A percentile compares a stretch with the other conserved stretches of the same genome.
Evolutionary conservation across 192 early-diverging fungal species (phyloP).

Genomic region (Lobosporangium transversale): DNA sequence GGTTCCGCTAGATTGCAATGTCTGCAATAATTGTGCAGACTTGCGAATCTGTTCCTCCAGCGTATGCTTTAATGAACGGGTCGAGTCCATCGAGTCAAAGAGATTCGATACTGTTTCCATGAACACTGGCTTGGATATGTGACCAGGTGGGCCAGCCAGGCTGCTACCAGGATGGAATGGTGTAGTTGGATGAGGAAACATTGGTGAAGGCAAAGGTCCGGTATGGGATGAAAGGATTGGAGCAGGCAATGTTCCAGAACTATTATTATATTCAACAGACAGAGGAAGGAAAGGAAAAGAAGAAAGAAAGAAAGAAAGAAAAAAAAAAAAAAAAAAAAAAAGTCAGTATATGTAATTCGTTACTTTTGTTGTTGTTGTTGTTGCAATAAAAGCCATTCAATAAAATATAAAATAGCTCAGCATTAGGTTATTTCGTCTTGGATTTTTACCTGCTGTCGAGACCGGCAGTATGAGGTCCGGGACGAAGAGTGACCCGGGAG

Average conservation of each 20-base stretch:
- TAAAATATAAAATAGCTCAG: no score
- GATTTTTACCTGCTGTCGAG: slow-evolving; percentile 41
- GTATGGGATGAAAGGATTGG: slow-evolving; percentile 51
- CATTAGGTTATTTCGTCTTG: no score
- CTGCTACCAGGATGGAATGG: slow-evolving; percentile 48
- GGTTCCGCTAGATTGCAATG: slow-evolving; percentile 72
- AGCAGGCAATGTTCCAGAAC: slow-evolving; percentile 41
- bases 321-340: slow-evolving; percentile 3
- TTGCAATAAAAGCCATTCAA: neutral
- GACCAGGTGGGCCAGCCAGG: slow-evolving; percentile 1
- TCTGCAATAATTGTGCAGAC: slow-evolving; percentile 75
- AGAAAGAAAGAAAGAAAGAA: neutral
- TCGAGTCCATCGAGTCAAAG: slow-evolving; percentile 68
- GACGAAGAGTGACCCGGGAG: slow-evolving; percentile 29
- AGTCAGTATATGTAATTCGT: neutral
- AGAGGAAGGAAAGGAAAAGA: neutral
- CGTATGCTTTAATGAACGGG: slow-evolving; percentile 64
- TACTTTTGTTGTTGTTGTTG: neutral
- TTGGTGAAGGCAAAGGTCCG: slow-evolving; percentile 54
- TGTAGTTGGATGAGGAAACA: slow-evolving; percentile 59
- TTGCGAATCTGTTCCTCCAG: slow-evolving; percentile 83
- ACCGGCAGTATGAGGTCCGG: slow-evolving; percentile 27
- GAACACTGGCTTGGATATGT: slow-evolving; percentile 51
- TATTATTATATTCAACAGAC: slow-evolving; percentile 4
- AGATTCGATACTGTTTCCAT: slow-evolving; percentile 61